These are phyloP conservation scores for Penicillium sp. DNA, from an alignment of 2,329 filamentous ascomycete species.

Conservation along the genomic window DNA sequence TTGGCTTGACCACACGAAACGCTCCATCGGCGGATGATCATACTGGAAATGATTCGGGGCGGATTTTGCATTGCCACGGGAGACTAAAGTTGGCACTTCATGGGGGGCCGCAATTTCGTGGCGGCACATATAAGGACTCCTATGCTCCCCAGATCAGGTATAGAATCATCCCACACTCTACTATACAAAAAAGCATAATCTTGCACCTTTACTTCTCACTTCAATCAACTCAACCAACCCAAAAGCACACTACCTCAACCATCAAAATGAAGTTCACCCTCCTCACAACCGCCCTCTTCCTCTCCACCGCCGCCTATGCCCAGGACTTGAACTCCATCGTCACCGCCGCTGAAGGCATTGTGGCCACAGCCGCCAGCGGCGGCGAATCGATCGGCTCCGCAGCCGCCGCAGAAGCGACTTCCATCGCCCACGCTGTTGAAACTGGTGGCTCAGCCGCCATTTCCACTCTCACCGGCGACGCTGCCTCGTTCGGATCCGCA, in stretches of 20 bases:
- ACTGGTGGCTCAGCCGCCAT: constrained; percentile 17
- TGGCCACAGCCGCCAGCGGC: constrained; percentile 8
- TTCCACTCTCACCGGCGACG: constrained; percentile 18
- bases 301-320: constrained; percentile 23
- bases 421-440: constrained; percentile 11
- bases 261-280: constrained; percentile 30
- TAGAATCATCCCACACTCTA: background rate
- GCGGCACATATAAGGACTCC: background rate
- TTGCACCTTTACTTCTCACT: background rate
- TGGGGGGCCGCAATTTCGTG: background rate
- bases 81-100: background rate
- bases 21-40: background rate
- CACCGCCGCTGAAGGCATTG: constrained; percentile 13
- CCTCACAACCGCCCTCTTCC: constrained; percentile 25
- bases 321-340: constrained; percentile 18
- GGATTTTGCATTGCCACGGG: background rate
- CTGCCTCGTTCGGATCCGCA: constrained; percentile 13
- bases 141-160: background rate
- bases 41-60: background rate
- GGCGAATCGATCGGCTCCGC: constrained; percentile 18
- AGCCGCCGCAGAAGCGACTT: constrained; percentile 15
- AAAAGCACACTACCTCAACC: background rate
- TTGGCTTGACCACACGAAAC: constrained; percentile 2
- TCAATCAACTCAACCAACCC: background rate
- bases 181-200: background rate